Conservation (phyloP, 2,329 filamentous ascomycete genomes). For the Claviceps africana region DNA sequence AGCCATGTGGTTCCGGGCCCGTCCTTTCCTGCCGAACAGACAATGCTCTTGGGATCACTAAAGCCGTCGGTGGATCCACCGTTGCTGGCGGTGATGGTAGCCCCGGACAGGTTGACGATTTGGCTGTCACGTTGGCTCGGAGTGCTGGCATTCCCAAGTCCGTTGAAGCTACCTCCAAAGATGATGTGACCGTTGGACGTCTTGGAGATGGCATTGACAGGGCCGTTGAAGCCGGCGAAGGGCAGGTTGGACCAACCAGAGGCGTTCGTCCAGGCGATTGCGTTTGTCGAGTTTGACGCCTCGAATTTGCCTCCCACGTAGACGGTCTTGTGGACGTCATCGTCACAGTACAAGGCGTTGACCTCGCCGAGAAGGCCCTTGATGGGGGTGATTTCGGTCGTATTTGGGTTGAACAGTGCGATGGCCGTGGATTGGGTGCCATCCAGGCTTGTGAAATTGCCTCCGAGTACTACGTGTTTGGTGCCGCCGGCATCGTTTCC, state of each 20-base stretch:
- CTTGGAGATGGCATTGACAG: slow-evolving; percentile 73
- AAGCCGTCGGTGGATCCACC: slow-evolving; percentile 51
- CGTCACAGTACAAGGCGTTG: slow-evolving; percentile 69
- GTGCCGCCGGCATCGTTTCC: slow-evolving; percentile 49
- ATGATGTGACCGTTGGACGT: slow-evolving; percentile 71
- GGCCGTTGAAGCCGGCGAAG: slow-evolving; percentile 90
- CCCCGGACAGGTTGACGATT: slow-evolving; percentile 70
- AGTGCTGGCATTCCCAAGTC: slow-evolving; percentile 65
- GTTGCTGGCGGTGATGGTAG: slow-evolving; percentile 54
- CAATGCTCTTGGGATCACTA: slow-evolving; percentile 62
- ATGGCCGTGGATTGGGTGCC: slow-evolving; percentile 62
- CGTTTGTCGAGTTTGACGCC: slow-evolving; percentile 72
- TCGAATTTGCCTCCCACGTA: slow-evolving; percentile 85
- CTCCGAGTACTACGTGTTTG: slow-evolving; percentile 69
- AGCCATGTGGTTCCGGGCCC: slow-evolving; percentile 67
- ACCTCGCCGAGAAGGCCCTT: slow-evolving; percentile 74
- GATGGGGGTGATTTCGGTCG: slow-evolving; percentile 56
- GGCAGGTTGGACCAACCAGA: slow-evolving; percentile 66
- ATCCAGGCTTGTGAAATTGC: slow-evolving; percentile 88
- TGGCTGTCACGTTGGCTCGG: slow-evolving; percentile 57
- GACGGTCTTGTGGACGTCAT: slow-evolving; percentile 56
- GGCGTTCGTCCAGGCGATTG: slow-evolving; percentile 61
- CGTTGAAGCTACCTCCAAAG: slow-evolving; percentile 83
- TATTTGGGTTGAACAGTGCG: slow-evolving; percentile 66
- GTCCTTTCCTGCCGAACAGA: slow-evolving; percentile 58